Conservation (phyloP, 192 early-diverging fungal genomes). For the Jimgerdemannia lactiflua region DNA sequence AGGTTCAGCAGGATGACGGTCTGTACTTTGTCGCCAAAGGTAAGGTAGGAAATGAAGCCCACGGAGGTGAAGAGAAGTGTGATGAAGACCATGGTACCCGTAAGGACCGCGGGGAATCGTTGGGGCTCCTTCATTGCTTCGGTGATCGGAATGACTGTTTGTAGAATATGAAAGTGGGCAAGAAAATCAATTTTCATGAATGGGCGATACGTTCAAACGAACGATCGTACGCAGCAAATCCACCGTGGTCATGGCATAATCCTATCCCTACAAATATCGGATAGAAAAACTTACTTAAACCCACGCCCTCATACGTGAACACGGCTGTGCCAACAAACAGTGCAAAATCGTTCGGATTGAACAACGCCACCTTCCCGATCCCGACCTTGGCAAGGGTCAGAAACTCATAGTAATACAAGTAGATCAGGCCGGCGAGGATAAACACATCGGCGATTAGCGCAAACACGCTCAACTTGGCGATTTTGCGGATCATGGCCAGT, state of each 20-base stretch:
- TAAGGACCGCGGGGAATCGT: conserved; percentile 72
- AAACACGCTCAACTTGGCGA: conserved; percentile 80
- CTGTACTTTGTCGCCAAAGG: conserved; percentile 80
- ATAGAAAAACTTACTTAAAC: conserved; percentile 38
- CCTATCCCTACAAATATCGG: not conserved
- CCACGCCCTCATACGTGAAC: conserved; percentile 93
- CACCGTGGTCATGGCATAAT: not conserved
- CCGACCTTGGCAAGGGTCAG: conserved; percentile 56
- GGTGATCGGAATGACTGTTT: conserved; percentile 65
- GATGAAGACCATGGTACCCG: conserved; percentile 63
- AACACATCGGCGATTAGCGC: conserved; percentile 89
- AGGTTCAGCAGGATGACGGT: conserved; percentile 84
- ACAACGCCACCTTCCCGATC: conserved; percentile 59
- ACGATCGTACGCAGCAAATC: no score
- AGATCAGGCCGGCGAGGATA: conserved; percentile 82
- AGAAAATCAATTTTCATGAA: not conserved
- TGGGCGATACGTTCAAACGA: no score
- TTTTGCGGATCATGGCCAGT: conserved; percentile 84
- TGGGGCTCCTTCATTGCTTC: conserved; percentile 82
- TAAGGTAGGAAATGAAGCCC: conserved; percentile 73
- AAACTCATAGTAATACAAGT: conserved; percentile 78
- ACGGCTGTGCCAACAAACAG: conserved; percentile 92
- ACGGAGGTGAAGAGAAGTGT: conserved; percentile 68
- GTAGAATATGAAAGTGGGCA: not conserved
- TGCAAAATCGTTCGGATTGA: conserved; percentile 79